Conservation (phyloP, 139 green algal genomes). For the Chlorella sp. region DNA sequence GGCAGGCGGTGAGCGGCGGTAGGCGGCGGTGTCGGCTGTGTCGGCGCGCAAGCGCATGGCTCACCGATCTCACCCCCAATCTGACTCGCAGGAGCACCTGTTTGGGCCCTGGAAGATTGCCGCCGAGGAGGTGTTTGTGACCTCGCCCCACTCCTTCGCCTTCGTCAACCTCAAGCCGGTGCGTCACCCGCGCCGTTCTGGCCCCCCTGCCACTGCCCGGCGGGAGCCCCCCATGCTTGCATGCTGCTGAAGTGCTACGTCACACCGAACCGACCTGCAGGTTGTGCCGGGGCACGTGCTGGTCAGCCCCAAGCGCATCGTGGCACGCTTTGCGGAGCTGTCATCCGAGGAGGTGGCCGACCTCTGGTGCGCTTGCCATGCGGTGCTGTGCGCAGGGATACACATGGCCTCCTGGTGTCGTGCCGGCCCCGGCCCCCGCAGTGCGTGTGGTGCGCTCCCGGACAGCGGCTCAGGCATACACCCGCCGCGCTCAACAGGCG, state of each 20-base stretch:
- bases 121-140: conserved; percentile 78
- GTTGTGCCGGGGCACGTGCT: conserved; percentile 95
- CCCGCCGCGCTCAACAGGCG: too few species aligned
- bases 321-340: conserved; percentile 83
- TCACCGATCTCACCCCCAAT: too few species aligned
- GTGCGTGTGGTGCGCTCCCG: too few species aligned
- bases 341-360: conserved; percentile 82
- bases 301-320: conserved; percentile 79
- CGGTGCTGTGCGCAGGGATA: background rate
- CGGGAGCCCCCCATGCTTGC: too few species aligned
- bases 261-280: too few species aligned
- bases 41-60: background rate
- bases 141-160: conserved; percentile 73
- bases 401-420: background rate
- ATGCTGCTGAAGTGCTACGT: too few species aligned
- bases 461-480: too few species aligned
- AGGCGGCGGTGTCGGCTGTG: background rate
- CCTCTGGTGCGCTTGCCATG: conserved; percentile 70
- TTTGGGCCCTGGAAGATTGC: conserved; percentile 81
- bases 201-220: too few species aligned
- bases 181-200: too few species aligned
- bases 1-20: background rate
- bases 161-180: conserved; percentile 96
- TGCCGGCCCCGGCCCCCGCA: too few species aligned
- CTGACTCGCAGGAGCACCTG: conserved; percentile 34